Conservation (phyloP, 2,329 filamentous ascomycete species). For the Ceratocystis cubensis region DNA sequence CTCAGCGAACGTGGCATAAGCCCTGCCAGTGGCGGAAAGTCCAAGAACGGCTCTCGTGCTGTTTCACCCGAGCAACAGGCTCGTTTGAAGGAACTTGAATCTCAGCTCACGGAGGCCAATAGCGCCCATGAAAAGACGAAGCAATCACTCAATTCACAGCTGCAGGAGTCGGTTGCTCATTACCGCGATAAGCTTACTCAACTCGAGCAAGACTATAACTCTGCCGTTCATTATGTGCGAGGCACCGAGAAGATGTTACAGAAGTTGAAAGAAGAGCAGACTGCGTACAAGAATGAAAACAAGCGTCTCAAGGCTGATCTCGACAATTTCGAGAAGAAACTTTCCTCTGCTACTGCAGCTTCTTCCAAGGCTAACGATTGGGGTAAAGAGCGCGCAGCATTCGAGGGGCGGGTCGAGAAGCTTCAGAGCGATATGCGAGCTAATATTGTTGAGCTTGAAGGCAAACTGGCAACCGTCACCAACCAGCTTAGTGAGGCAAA, state of each 20-base stretch:
- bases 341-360: conserved; percentile 29
- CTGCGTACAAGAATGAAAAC: conserved; percentile 81
- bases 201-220: conserved; percentile 94
- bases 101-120: conserved; percentile 64
- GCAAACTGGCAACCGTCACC: conserved; percentile 54
- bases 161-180: conserved; percentile 73
- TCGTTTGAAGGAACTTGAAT: conserved; percentile 73
- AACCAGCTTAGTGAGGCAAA: conserved; percentile 55
- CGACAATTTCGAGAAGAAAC: conserved; percentile 49
- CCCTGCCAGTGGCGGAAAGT: conserved; percentile 57
- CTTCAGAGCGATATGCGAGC: conserved; percentile 57
- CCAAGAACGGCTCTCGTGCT: conserved; percentile 51
- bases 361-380: conserved; percentile 46
- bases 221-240: conserved; percentile 94
- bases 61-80: conserved; percentile 67
- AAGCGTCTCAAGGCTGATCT: conserved; percentile 69
- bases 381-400: conserved; percentile 57
- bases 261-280: conserved; percentile 95
- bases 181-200: conserved; percentile 90
- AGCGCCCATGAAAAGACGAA: conserved; percentile 81
- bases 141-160: conserved; percentile 59
- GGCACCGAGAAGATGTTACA: conserved; percentile 98
- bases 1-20: conserved; percentile 80
- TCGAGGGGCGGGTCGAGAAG: conserved; percentile 56
- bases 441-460: conserved; percentile 56